phyloP scores from a whole-genome alignment of 202 grass and related monocot species.

The Panicum hallii region DNA sequence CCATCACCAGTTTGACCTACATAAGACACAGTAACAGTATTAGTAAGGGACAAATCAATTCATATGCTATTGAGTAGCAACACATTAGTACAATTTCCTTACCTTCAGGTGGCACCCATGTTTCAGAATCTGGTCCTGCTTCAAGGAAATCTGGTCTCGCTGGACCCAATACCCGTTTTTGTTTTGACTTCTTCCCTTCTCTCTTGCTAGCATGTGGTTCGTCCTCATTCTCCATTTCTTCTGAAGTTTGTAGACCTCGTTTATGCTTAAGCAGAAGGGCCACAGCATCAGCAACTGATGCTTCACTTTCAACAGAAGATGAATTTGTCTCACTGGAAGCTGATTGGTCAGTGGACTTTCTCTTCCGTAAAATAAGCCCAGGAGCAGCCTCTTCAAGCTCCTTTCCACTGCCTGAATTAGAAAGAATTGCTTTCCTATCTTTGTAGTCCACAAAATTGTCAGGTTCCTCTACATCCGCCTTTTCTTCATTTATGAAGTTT shows the following conservation, averaged over 20 bases:
- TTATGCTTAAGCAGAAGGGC: slow-evolving; percentile 91
- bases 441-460: slow-evolving; percentile 96
- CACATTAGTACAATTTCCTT: slow-evolving; percentile 35
- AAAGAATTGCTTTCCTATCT: slow-evolving; percentile 73
- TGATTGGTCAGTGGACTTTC: slow-evolving; percentile 54
- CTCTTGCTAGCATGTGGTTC: slow-evolving; percentile 31
- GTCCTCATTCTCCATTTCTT: slow-evolving; percentile 60
- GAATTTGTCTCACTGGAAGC: slow-evolving; percentile 46
- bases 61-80: neutral
- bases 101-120: slow-evolving; percentile 98
- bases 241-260: slow-evolving; percentile 59
- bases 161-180: slow-evolving; percentile 80
- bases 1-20: slow-evolving; percentile 99
- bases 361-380: slow-evolving; percentile 92
- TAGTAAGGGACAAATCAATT: slow-evolving; percentile 25
- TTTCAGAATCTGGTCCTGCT: slow-evolving; percentile 58
- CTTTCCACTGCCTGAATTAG: slow-evolving; percentile 53
- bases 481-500: slow-evolving; percentile 58
- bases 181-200: slow-evolving; percentile 60
- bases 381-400: slow-evolving; percentile 78
- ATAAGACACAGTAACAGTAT: slow-evolving; percentile 35
- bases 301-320: slow-evolving; percentile 59
- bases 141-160: slow-evolving; percentile 86
- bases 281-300: slow-evolving; percentile 85
- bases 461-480: slow-evolving; percentile 57